Evolutionary conservation across 2,329 filamentous ascomycete genomes (phyloP), one percentile per base, ranked within the genome.

Genomic region (Dactylella cylindrospora): DNA sequence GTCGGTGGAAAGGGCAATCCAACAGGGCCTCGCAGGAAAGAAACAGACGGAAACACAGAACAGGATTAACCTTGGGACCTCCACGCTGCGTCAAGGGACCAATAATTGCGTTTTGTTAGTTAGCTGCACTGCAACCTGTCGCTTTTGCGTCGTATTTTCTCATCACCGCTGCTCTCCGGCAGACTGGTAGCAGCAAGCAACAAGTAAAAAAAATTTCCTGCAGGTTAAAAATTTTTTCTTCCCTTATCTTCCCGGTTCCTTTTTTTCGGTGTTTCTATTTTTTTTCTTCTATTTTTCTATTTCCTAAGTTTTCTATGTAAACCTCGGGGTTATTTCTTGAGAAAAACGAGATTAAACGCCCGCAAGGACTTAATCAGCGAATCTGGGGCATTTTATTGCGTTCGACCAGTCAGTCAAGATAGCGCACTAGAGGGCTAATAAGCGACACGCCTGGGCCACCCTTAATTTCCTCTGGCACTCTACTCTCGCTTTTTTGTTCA

Each of bases 371-470:
- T 22, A 22, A 23, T 41, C 44, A 49, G 45, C 38, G 55, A 61
- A 61, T 61, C 55, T 49, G 55, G 55, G 47, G 55, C 53, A 49
- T 61, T 38, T 19, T 38, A 19, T 19, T 19, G n/a, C n/a, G 33
- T 19, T 49, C 55, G 53, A 49, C 55, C 55, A 61, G 53, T 47
- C 55, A 61, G 55, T 36, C 49, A 40, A 19, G 47, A 53, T 19
- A 41, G 40, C 52, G 38, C 35, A 20, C 12, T 36, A 46, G 47
- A 46, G 38, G 47, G 55, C 55, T 53, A 61, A 61, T 61, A 61
- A 61, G 55, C 55, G 55, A 61, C 54, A 61, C 55, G 55, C 55
- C 55, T 53, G 41, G 55, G 55, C 55, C 55, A 53, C 55, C 55
- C 55, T 61, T 61, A 61, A 61, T 61, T 61, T 38, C 33, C 13